Evolutionary conservation across 2,329 filamentous ascomycete genomes (phyloP).

Genomic region (Lanzia echinophila): DNA sequence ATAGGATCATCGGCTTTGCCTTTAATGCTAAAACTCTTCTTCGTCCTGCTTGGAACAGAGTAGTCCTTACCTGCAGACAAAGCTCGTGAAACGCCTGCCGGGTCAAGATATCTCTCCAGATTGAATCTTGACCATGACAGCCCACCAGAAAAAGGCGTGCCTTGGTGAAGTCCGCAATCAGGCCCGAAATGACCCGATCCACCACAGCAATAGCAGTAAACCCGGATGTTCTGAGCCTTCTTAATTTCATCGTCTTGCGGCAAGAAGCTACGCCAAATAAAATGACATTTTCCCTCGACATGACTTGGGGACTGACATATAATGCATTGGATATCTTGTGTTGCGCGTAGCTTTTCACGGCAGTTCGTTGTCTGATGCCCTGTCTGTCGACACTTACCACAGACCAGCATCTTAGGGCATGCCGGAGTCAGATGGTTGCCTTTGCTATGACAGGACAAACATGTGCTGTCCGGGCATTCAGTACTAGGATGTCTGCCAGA

Average conservation of each 20-base stretch:
- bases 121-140: constrained; percentile 49
- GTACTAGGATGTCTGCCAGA: constrained; percentile 39
- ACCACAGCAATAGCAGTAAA: constrained; percentile 53
- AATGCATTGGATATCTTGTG: constrained; percentile 50
- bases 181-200: constrained; percentile 47
- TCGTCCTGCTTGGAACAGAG: constrained; percentile 16
- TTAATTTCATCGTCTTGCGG: constrained; percentile 35
- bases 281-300: constrained; percentile 51
- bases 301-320: constrained; percentile 52
- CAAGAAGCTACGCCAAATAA: constrained; percentile 53
- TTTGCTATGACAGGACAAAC: constrained; percentile 41
- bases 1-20: constrained; percentile 28
- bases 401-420: constrained; percentile 47
- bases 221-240: constrained; percentile 44
- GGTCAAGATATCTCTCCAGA: constrained; percentile 43
- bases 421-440: constrained; percentile 41
- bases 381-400: constrained; percentile 53
- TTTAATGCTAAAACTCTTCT: constrained; percentile 26
- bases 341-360: constrained; percentile 46
- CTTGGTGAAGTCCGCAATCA: constrained; percentile 40
- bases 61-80: constrained; percentile 26
- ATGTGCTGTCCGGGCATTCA: constrained; percentile 41
- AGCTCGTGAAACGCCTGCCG: constrained; percentile 31
- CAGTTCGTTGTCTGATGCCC: constrained; percentile 51
- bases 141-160: constrained; percentile 26